Conservation (phyloP, 2,329 filamentous ascomycete genomes). For the Pseudofabraea citricarpa region DNA sequence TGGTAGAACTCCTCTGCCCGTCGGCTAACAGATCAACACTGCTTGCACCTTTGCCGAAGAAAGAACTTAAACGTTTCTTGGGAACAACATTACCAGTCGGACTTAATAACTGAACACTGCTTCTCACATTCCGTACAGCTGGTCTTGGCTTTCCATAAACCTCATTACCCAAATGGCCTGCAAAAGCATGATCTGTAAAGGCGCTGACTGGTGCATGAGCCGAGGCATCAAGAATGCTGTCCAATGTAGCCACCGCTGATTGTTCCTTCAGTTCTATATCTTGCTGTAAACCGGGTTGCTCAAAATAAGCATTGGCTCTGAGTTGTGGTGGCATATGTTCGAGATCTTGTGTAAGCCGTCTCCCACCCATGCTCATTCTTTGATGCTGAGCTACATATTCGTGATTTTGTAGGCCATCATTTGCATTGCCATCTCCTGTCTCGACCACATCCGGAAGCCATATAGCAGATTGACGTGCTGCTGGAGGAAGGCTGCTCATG, state of each 20-base stretch:
- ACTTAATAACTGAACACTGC: slow-evolving; percentile 29
- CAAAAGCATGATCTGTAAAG: slow-evolving; percentile 85
- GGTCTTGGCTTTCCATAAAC: slow-evolving; percentile 63
- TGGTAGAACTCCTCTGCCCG: slow-evolving; percentile 15
- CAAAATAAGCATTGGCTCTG: slow-evolving; percentile 88
- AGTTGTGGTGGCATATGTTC: slow-evolving; percentile 73
- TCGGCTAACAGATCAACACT: slow-evolving; percentile 16
- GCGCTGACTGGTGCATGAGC: slow-evolving; percentile 82
- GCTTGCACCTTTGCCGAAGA: slow-evolving; percentile 31
- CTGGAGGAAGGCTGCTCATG: slow-evolving; percentile 55
- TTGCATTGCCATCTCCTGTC: slow-evolving; percentile 12
- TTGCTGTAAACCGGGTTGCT: slow-evolving; percentile 53
- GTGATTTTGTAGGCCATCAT: slow-evolving; percentile 17
- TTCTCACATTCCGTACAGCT: slow-evolving; percentile 47
- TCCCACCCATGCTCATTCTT: slow-evolving; percentile 25
- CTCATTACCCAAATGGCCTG: slow-evolving; percentile 68
- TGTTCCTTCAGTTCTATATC: slow-evolving; percentile 62
- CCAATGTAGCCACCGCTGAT: slow-evolving; percentile 83
- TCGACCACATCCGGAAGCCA: slow-evolving; percentile 30
- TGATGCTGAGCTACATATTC: slow-evolving; percentile 29
- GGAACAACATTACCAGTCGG: slow-evolving; percentile 14
- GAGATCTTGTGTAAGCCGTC: slow-evolving; percentile 29
- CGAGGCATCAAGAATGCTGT: slow-evolving; percentile 88
- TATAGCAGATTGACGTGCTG: slow-evolving; percentile 31
- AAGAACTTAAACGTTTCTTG: slow-evolving; percentile 43